Evolutionary conservation across 495 filamentous ascomycete genomes (phyloP).

Genomic region (Trichoderma parareesei): DNA sequence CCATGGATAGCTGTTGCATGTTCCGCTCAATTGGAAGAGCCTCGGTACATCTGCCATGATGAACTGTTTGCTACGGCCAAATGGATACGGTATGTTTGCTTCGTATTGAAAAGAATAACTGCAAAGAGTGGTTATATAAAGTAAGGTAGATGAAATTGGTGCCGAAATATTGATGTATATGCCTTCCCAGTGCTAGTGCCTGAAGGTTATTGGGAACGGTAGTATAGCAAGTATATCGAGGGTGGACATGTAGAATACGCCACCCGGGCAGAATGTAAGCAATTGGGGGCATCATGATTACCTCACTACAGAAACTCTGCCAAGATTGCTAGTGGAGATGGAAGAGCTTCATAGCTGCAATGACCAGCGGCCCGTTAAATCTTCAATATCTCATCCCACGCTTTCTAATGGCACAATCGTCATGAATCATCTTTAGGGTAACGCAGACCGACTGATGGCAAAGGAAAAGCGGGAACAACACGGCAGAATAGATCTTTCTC

Average conservation of each 20-base stretch:
- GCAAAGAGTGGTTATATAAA: background rate
- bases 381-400: too few relatives aligned
- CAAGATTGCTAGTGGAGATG: background rate
- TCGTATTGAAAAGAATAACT: background rate
- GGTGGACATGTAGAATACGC: background rate
- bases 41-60: background rate
- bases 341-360: background rate
- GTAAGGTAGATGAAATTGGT: background rate
- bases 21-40: conserved; percentile 17
- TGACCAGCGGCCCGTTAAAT: background rate
- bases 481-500: too few relatives aligned
- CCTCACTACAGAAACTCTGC: background rate
- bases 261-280: background rate
- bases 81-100: background rate
- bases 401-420: too few relatives aligned
- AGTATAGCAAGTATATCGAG: background rate
- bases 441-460: too few relatives aligned
- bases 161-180: too few relatives aligned
- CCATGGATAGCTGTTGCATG: conserved; percentile 52
- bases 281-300: background rate
- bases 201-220: background rate
- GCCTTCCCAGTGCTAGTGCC: background rate
- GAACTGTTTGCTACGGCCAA: background rate
- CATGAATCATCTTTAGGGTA: too few relatives aligned
- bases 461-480: too few relatives aligned